Conservation (phyloP, 2,329 filamentous ascomycete species). For the Stemphylium beticola region DNA sequence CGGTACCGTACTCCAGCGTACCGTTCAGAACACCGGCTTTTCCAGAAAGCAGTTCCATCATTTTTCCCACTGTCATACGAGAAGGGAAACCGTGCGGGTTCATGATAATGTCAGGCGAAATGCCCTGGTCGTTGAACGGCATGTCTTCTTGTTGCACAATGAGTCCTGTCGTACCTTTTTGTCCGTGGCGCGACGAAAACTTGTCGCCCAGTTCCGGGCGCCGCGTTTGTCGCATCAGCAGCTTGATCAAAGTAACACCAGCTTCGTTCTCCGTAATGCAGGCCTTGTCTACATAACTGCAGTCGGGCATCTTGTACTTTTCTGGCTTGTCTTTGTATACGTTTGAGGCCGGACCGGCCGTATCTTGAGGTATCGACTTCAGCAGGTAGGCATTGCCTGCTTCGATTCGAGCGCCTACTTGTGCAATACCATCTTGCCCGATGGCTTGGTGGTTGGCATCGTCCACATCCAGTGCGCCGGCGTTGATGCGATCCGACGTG, state of each 20-base stretch:
- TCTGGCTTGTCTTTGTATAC: slow-evolving; percentile 70
- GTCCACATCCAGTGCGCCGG: slow-evolving; percentile 53
- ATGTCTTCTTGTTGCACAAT: slow-evolving; percentile 97
- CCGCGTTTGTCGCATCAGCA: slow-evolving; percentile 94
- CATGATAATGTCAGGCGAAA: slow-evolving; percentile 99
- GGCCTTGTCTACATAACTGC: slow-evolving; percentile 93
- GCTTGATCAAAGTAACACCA: slow-evolving; percentile 86
- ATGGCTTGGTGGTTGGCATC: slow-evolving; percentile 69
- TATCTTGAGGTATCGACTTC: slow-evolving; percentile 84
- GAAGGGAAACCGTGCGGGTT: slow-evolving; percentile 99
- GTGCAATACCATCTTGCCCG: slow-evolving; percentile 85
- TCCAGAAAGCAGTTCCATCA: slow-evolving; percentile 91
- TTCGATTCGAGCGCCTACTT: slow-evolving; percentile 80
- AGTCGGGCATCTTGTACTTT: slow-evolving; percentile 83
- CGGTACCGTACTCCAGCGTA: slow-evolving; percentile 87
- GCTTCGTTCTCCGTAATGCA: slow-evolving; percentile 88
- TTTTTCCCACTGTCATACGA: slow-evolving; percentile 98
- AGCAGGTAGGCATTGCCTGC: slow-evolving; percentile 87
- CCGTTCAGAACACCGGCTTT: slow-evolving; percentile 91
- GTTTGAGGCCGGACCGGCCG: slow-evolving; percentile 70
- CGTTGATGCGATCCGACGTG: slow-evolving; percentile 62
- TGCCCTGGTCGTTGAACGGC: slow-evolving; percentile 89
- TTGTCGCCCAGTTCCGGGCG: slow-evolving; percentile 96
- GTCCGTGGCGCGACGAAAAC: slow-evolving; percentile 96
- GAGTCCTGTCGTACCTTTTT: slow-evolving; percentile 96